A percentile compares a stretch with the other conserved stretches of the same genome.
These are phyloP conservation scores for Glycyrrhiza uralensis DNA, from an alignment of 306 rosid genomes.

Conservation along the genomic window DNA sequence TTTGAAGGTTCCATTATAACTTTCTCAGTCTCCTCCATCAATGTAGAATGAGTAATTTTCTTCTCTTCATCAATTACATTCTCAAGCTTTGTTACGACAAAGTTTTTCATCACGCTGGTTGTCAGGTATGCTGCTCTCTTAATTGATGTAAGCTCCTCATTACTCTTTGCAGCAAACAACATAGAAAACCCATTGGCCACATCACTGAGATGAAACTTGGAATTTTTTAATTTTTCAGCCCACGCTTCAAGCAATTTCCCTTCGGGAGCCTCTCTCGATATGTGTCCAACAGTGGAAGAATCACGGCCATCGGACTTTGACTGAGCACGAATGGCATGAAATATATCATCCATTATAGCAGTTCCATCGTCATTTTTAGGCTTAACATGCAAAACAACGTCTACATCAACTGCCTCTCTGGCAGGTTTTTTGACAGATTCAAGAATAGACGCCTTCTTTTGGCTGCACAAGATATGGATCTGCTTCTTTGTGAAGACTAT, in stretches of 20 bases:
- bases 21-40: slow-evolving; percentile 96
- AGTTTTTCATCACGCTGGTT: slow-evolving; percentile 70
- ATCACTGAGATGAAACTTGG: slow-evolving; percentile 53
- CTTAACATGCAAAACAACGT: slow-evolving; percentile 78
- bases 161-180: slow-evolving; percentile 65
- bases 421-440: slow-evolving; percentile 68
- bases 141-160: slow-evolving; percentile 63
- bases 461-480: slow-evolving; percentile 81
- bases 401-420: slow-evolving; percentile 66
- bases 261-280: slow-evolving; percentile 82
- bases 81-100: slow-evolving; percentile 85
- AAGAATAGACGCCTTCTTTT: slow-evolving; percentile 80
- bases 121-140: slow-evolving; percentile 83
- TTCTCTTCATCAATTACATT: slow-evolving; percentile 90
- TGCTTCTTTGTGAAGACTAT: slow-evolving; percentile 83
- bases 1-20: slow-evolving; percentile 74
- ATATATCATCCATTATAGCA: slow-evolving; percentile 65
- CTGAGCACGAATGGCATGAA: slow-evolving; percentile 58
- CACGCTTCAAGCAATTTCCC: slow-evolving; percentile 77
- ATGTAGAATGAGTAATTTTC: slow-evolving; percentile 70
- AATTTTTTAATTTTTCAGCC: slow-evolving; percentile 64
- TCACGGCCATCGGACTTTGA: slow-evolving; percentile 58
- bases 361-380: slow-evolving; percentile 75
- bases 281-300: slow-evolving; percentile 57
- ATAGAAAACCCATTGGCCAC: slow-evolving; percentile 75